Base-by-base conservation (phyloP, 805 yeast species). In the Danielia oregonensis region DNA sequence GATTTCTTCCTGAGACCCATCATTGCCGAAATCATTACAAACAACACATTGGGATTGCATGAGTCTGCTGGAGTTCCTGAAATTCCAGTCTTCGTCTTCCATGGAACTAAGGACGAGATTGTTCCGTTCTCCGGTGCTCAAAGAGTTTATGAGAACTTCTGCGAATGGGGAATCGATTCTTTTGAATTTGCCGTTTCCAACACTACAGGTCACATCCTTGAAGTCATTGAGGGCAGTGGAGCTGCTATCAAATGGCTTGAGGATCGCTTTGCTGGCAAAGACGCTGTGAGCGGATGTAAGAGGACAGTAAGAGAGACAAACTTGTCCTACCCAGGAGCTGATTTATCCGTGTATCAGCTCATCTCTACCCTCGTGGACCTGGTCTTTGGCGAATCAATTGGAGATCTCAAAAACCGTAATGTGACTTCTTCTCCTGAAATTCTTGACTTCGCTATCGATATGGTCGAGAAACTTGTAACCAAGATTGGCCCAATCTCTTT, bases 131-230 rank as follows among this genome's bases (percentile, higher is more conserved):
- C n/a, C 27, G 44, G 27, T 4, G 43, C 51, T 12, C 33, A 46
- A 25, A 40, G 40, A 21, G 44, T 47, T 2, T 61, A 52, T 29
- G 48, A 50, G 6, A 48, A 45, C 29, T 62, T 57, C 54, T 60
- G 67, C 39, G 45, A 43, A 5, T 36, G 49, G 43, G 63, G 61
- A 2, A 50, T 55, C 4, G 35, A 39, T 5, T 55, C 60, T 3
- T 39, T 57, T 22, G 67, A 61, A 37, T 54, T 57, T 39, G 50
- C 59, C 4, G 49, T 40, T 15, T 51, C 55, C 17, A 30, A 44
- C 13, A 29, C 42, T 10, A 44, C 55, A 17, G 63, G 61, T 1
- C 67, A 61, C 32, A 33, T 49, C 14, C 35, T 51, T 7, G 63
- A 54, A 26, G 37, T 34, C 23, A 13, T 40, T 7, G 41, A 39